Evolutionary conservation across 163 green algal species (phyloP).

Genomic region (Scenedesmus sp.): DNA sequence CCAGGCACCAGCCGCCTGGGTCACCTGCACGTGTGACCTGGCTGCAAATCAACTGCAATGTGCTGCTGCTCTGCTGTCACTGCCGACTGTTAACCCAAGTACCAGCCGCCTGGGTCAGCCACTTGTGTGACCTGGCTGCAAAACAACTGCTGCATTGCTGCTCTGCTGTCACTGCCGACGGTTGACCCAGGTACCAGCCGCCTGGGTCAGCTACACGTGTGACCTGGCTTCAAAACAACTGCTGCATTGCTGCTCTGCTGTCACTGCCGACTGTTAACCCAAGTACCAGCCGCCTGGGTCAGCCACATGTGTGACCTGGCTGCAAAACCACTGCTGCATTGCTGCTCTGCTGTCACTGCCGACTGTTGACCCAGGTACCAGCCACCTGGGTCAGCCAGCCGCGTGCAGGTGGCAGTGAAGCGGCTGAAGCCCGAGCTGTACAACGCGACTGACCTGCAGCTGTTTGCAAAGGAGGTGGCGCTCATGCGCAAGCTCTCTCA

Average conservation of each 20-base stretch:
- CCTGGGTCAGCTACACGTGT: neutral
- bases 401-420: conserved; percentile 46
- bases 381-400: neutral
- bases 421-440: conserved; percentile 39
- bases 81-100: conserved; percentile 14
- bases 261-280: neutral
- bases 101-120: conserved; percentile 1
- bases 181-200: conserved; percentile 36
- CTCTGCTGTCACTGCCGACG: neutral
- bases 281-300: conserved; percentile 40
- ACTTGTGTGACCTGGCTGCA: too few relatives aligned
- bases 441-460: conserved; percentile 14
- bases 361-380: conserved; percentile 33
- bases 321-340: too few relatives aligned
- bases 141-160: too few relatives aligned
- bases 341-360: neutral
- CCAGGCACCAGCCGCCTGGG: neutral
- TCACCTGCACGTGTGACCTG: too few relatives aligned
- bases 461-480: conserved; percentile 39
- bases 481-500: conserved; percentile 52
- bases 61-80: neutral
- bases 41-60: too few relatives aligned
- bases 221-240: too few relatives aligned
- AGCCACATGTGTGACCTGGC: too few relatives aligned
- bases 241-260: neutral